Conservation (phyloP, 441 rosid genomes). For the Erysimum pusillum region DNA sequence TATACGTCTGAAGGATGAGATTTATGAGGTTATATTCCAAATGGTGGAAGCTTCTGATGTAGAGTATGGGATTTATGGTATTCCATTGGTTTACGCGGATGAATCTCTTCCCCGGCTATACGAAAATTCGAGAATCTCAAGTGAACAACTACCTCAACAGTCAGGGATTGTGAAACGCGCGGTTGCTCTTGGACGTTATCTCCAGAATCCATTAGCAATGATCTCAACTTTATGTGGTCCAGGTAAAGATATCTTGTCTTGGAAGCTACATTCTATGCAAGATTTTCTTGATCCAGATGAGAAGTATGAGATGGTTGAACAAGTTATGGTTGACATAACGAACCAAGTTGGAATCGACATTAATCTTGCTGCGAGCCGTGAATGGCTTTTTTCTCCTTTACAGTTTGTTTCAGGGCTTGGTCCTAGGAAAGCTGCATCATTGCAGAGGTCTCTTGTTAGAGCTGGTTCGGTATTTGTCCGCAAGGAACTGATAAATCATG, state of each 20-base stretch:
- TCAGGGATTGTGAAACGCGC: slow-evolving; percentile 93
- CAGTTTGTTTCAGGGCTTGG: slow-evolving; percentile 97
- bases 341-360: slow-evolving; percentile 97
- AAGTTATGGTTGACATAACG: slow-evolving; percentile 90
- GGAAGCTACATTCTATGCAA: slow-evolving; percentile 88
- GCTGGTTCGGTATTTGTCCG: slow-evolving; percentile 90
- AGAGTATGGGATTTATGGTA: too few species aligned
- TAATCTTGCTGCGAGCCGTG: slow-evolving; percentile 88
- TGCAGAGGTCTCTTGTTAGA: slow-evolving; percentile 93
- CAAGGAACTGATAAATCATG: slow-evolving; percentile 82
- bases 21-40: slow-evolving; percentile 94
- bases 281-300: slow-evolving; percentile 83
- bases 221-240: slow-evolving; percentile 93
- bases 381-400: slow-evolving; percentile 92
- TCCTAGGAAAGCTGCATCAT: slow-evolving; percentile 93
- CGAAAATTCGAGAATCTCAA: slow-evolving; percentile 91
- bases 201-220: slow-evolving; percentile 98
- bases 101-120: slow-evolving; percentile 92
- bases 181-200: slow-evolving; percentile 95
- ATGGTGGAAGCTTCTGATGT: slow-evolving; percentile 97
- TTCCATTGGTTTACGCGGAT: slow-evolving; percentile 91
- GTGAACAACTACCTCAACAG: slow-evolving; percentile 88
- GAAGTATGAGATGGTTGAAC: slow-evolving; percentile 89
- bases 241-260: slow-evolving; percentile 89
- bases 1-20: slow-evolving; percentile 84